Conservation (phyloP, 768 basidiomycete genomes). For the Collybiopsis confluens region DNA sequence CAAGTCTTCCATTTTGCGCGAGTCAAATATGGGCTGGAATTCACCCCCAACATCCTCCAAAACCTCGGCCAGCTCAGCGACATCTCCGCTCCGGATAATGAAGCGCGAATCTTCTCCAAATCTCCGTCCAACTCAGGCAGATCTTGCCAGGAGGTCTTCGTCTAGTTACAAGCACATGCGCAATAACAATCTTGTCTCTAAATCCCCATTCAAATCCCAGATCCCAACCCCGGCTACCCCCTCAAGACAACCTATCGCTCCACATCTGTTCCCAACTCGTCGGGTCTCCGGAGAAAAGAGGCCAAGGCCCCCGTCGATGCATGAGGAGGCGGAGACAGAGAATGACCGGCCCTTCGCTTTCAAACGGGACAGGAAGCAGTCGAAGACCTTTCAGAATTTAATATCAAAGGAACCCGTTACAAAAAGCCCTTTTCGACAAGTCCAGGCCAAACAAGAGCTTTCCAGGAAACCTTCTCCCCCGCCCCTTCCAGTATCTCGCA, state of each 20-base stretch:
- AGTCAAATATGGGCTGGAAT: constrained; percentile 63
- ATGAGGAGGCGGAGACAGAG: constrained; percentile 61
- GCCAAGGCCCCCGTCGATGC: constrained; percentile 67
- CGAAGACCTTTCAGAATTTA: constrained; percentile 68
- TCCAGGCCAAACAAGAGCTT: constrained; percentile 7
- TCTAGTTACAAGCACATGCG: constrained; percentile 77
- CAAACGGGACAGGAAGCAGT: constrained; percentile 73
- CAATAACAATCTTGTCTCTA: constrained; percentile 76
- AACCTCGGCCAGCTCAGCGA: constrained; percentile 29
- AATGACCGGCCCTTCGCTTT: constrained; percentile 68
- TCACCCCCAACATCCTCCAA: constrained; percentile 36
- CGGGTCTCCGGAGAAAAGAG: constrained; percentile 77
- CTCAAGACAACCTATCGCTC: constrained; percentile 23
- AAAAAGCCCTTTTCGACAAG: constrained; percentile 72
- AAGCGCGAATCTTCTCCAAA: constrained; percentile 54
- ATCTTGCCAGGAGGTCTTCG: constrained; percentile 63
- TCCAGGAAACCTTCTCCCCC: constrained; percentile 5
- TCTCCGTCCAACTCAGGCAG: constrained; percentile 37
- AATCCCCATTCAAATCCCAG: constrained; percentile 80
- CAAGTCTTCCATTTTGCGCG: constrained; percentile 58
- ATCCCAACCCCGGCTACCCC: constrained; percentile 46
- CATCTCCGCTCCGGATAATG: constrained; percentile 69
- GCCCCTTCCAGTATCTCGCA: constrained; percentile 6
- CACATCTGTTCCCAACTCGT: constrained; percentile 33
- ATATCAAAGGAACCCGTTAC: constrained; percentile 74